phyloP scores from a whole-genome alignment of 2,329 filamentous ascomycete genomes.

The Penicillium sp. region DNA sequence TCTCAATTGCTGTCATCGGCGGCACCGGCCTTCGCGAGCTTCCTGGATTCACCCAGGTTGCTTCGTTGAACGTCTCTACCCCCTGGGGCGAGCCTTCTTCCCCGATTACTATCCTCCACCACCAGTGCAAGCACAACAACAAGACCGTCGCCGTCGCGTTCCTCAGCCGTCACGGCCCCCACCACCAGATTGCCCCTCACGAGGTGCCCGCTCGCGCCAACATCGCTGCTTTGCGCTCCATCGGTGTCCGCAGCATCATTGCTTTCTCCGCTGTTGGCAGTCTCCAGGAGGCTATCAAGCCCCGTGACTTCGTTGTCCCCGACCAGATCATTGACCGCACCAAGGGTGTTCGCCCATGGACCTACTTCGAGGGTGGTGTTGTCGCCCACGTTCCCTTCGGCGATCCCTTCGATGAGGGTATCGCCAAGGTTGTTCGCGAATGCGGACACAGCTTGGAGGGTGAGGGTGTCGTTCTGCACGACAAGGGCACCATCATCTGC shows the following conservation, averaged over 20 bases:
- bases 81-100: slow-evolving; percentile 86
- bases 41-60: slow-evolving; percentile 83
- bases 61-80: slow-evolving; percentile 75
- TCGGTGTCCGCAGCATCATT: slow-evolving; percentile 89
- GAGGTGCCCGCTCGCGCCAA: slow-evolving; percentile 96
- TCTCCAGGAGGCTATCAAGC: slow-evolving; percentile 89
- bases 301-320: slow-evolving; percentile 94
- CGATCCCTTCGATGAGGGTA: slow-evolving; percentile 84
- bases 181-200: slow-evolving; percentile 90
- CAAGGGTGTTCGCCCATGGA: slow-evolving; percentile 91
- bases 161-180: slow-evolving; percentile 85
- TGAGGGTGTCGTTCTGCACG: slow-evolving; percentile 83
- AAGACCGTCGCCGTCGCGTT: slow-evolving; percentile 76
- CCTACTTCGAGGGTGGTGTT: slow-evolving; percentile 83
- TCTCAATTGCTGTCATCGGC: slow-evolving; percentile 88
- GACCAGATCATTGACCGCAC: slow-evolving; percentile 98
- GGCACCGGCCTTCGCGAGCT: slow-evolving; percentile 91
- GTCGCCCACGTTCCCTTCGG: slow-evolving; percentile 95
- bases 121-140: slow-evolving; percentile 72
- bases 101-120: slow-evolving; percentile 84
- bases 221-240: slow-evolving; percentile 90
- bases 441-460: slow-evolving; percentile 81
- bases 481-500: slow-evolving; percentile 83
- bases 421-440: slow-evolving; percentile 76
- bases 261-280: slow-evolving; percentile 95